Evolutionary conservation across 352 stramenopile genomes (phyloP).

Genomic region (Phytophthora brassicae): DNA sequence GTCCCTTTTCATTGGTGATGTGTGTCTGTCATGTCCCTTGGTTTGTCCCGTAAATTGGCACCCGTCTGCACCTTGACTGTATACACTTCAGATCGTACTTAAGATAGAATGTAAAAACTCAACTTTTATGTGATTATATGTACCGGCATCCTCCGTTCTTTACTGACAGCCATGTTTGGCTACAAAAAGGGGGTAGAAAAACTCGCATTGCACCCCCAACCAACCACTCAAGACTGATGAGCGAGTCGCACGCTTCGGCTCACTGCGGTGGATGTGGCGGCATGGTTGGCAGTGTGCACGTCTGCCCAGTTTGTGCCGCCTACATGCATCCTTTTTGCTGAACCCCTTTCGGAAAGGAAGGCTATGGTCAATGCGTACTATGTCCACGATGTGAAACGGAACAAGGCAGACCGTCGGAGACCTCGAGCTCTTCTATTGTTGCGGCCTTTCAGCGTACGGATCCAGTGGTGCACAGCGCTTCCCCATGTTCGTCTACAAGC

Average conservation of each 20-base stretch:
- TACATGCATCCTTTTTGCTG: not conserved
- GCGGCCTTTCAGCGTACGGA: no score
- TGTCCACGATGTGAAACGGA: not conserved
- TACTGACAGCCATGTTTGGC: no score
- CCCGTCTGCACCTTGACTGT: not conserved
- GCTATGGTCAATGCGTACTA: not conserved
- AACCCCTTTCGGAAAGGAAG: not conserved
- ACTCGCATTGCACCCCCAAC: not conserved
- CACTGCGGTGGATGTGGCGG: not conserved
- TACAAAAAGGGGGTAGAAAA: no score
- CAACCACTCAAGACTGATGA: not conserved
- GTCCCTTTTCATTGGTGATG: slow-evolving; percentile 1
- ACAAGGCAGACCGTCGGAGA: not conserved
- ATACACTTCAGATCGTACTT: not conserved
- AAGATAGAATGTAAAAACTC: not conserved
- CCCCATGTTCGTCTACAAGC: no score
- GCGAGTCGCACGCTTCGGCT: not conserved
- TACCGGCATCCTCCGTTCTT: no score
- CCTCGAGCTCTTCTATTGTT: not conserved
- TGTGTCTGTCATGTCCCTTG: no score
- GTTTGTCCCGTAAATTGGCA: slow-evolving; percentile 1
- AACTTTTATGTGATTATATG: no score
- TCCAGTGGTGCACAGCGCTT: not conserved
- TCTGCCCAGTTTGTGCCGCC: not conserved
- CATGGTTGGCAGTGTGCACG: not conserved